Evolutionary conservation across 2,329 filamentous ascomycete species (phyloP).

Genomic region (Fusarium citri): DNA sequence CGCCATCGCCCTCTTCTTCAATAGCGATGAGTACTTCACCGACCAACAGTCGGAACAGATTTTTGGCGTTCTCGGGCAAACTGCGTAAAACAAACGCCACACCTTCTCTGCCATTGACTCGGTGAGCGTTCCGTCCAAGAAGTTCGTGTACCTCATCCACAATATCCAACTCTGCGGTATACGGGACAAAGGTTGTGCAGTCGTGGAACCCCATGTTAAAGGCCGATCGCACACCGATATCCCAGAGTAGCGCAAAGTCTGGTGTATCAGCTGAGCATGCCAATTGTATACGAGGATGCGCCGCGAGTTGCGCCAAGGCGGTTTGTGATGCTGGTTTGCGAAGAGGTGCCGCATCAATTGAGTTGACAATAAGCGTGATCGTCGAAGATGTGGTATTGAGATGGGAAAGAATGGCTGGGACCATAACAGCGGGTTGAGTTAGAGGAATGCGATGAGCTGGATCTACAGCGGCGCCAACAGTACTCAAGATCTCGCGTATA

Average conservation of each 20-base stretch:
- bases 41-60: conserved; percentile 85
- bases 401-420: conserved; percentile 72
- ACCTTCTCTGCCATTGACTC: conserved; percentile 89
- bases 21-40: conserved; percentile 82
- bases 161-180: conserved; percentile 78
- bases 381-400: conserved; percentile 60
- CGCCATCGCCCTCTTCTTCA: conserved; percentile 66
- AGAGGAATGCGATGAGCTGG: conserved; percentile 62
- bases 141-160: conserved; percentile 92
- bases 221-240: conserved; percentile 82
- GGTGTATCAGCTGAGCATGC: conserved; percentile 88
- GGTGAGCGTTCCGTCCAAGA: conserved; percentile 81
- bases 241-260: conserved; percentile 89
- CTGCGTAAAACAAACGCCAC: conserved; percentile 91
- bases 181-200: conserved; percentile 87
- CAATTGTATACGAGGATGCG: conserved; percentile 77
- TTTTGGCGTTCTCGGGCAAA: conserved; percentile 91
- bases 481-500: conserved; percentile 76
- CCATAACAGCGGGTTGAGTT: conserved; percentile 74
- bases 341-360: conserved; percentile 82
- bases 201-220: conserved; percentile 94
- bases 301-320: conserved; percentile 79
- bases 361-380: conserved; percentile 83
- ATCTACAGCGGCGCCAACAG: conserved; percentile 73
- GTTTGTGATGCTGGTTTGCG: conserved; percentile 77